A percentile compares a stretch with the other conserved stretches of the same genome.
phyloP scores from a whole-genome alignment of 2,329 filamentous ascomycete genomes.

The Exophiala oligosperma region DNA sequence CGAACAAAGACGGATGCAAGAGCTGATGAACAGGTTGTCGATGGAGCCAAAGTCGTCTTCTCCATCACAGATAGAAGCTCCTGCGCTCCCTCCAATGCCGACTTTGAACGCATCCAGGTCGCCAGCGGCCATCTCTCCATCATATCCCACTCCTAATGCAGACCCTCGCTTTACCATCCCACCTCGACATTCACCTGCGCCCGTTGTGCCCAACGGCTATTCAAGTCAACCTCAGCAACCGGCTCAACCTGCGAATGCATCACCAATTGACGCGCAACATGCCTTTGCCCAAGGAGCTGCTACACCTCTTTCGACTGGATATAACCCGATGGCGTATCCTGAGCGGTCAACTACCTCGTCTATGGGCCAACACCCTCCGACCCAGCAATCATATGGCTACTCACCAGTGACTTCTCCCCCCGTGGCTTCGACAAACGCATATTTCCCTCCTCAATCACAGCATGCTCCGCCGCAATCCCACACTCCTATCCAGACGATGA shows the following conservation, averaged over 20 bases:
- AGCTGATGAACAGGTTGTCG: slow-evolving; percentile 93
- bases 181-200: slow-evolving; percentile 28
- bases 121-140: slow-evolving; percentile 23
- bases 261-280: slow-evolving; percentile 24
- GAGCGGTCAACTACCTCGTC: slow-evolving; percentile 19
- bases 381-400: slow-evolving; percentile 18
- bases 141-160: slow-evolving; percentile 25
- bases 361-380: slow-evolving; percentile 18
- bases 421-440: slow-evolving; percentile 10
- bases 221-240: slow-evolving; percentile 13
- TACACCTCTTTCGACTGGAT: slow-evolving; percentile 43
- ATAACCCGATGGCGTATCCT: slow-evolving; percentile 54
- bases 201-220: slow-evolving; percentile 28
- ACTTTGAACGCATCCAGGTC: slow-evolving; percentile 31
- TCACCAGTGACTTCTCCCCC: slow-evolving; percentile 24
- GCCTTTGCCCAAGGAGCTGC: slow-evolving; percentile 39
- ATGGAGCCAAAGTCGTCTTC: slow-evolving; percentile 62
- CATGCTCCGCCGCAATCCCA: slow-evolving; percentile 12
- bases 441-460: slow-evolving; percentile 17
- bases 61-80: slow-evolving; percentile 45
- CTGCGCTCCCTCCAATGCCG: slow-evolving; percentile 36
- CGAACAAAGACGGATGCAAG: slow-evolving; percentile 80
- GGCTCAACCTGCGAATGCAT: slow-evolving; percentile 17
- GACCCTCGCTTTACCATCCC: slow-evolving; percentile 32
- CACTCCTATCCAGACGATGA: slow-evolving; percentile 21